Conservation (phyloP, 2,329 filamentous ascomycete genomes). For the Ascochyta clinopodiicola region DNA sequence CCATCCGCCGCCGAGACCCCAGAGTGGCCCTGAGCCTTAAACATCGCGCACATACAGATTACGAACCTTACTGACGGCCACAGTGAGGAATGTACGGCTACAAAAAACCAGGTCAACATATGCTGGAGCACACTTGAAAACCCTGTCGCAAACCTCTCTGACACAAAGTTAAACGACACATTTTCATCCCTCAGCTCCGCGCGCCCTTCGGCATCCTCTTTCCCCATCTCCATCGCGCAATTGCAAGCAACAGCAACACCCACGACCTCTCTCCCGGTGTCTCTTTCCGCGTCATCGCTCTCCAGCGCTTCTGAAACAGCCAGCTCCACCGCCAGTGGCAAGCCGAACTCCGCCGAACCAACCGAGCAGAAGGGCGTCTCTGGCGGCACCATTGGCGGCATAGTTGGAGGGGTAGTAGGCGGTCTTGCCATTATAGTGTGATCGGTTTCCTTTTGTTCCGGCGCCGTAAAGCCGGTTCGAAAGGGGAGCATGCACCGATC, state of each 20-base stretch:
- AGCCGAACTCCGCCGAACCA: background rate
- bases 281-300: constrained; percentile 1
- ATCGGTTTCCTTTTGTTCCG: constrained; percentile 20
- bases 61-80: background rate
- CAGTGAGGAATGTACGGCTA: constrained; percentile 29
- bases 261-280: constrained; percentile 1
- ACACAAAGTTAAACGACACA: constrained; percentile 17
- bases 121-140: constrained; percentile 25
- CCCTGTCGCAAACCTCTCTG: constrained; percentile 16
- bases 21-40: background rate
- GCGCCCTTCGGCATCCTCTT: constrained; percentile 11
- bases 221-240: constrained; percentile 7
- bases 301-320: background rate
- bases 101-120: constrained; percentile 23
- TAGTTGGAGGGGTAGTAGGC: constrained; percentile 25
- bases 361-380: constrained; percentile 16
- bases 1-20: background rate
- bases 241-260: constrained; percentile 13
- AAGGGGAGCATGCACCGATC: constrained; percentile 10
- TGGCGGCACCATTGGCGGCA: constrained; percentile 24
- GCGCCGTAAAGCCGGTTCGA: constrained; percentile 4
- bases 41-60: background rate
- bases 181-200: constrained; percentile 24
- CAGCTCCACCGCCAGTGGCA: background rate
- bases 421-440: constrained; percentile 17